Base-by-base conservation (phyloP, 306 rosid genomes). In the Trifolium fragiferum region DNA sequence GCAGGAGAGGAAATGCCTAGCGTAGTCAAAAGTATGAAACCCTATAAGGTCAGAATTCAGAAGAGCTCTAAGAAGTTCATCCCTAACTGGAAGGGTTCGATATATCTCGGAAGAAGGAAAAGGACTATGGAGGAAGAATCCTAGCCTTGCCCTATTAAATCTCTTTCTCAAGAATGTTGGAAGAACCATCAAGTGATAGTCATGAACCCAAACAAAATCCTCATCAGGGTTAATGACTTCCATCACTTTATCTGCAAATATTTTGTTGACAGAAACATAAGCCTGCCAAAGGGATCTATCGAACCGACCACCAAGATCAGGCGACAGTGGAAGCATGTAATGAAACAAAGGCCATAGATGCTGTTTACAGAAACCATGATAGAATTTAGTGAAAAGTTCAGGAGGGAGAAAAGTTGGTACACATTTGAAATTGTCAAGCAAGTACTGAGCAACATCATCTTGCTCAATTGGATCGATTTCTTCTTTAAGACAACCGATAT, bases 21-120 rank as follows among this genome's bases (percentile, higher is more conserved):
- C 98, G 76, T 92, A 92, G 81, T 92, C 98, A 78, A 92, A 92
- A 77, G 96, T 92, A 70, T 92, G 98, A 77, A 92, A 92, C 6
- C 98, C 98, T 15, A 92, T 88, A 55, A 92, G 96, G 73, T 92
- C 98, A 47, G 93, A 82, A 70, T 92, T 92, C 68, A 92, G 80
- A 75, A 92, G 89, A 7, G 98, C 98, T 74, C 96, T 82, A 16
- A 92, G 90, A 74, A 92, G 96, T 64, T 90, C 96, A 30, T 92
- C 97, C 81, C 96, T 84, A 4, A 92, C 96, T 0, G 96, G 97
- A 84, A 92, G 96, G 30, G 97, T 92, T 77, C 97, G 77, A 89
- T 92, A 81, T 76, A 81, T 81, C 81, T 81, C 84, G 15, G 84
- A 81, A 14, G 84, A 81, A 55, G 84, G 84, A 61, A 81, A 81